Base-by-base conservation (phyloP, 2,329 filamentous ascomycete genomes). In the Hypocreales sp. region DNA sequence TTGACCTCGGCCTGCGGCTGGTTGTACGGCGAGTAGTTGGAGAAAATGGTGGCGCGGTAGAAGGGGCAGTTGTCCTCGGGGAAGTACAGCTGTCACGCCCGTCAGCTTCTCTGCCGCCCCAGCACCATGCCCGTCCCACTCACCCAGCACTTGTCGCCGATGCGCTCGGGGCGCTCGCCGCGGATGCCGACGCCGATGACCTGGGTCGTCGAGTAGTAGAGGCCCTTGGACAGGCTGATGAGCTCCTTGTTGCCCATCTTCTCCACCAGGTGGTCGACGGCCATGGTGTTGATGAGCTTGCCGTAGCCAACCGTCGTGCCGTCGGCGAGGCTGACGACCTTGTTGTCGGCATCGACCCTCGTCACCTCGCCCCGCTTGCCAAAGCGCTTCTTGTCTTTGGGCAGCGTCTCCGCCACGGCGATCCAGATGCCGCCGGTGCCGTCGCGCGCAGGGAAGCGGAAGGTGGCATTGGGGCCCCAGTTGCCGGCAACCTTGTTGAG, bases 401-500 rank as follows among this genome's bases (percentile, higher is more conserved):
- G 87, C 15, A 98, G 59, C 28, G 90, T 98, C 49, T 93, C 73
- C 42, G 86, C 86, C 29, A 98, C 84, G 32, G 86, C 84, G 45
- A 90, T 94, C 90, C 90, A 98, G 68, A 98, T 98, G 60, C 84
- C 87, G 58, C 90, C 90, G 27, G 90, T 98, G 44, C 90, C 90
- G 42, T 90, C 87, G 39, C 78, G 76, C 37, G 90, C 86, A 41
- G 90, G 90, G 73, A 98, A 98, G 48, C 83, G 79, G 79, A 98
- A 98, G 35, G 86, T 95, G 39, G 84, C 82, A 55, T 98, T 98
- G 40, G 90, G 90, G 22, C 90, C 90, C 90, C 90, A 98, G 67
- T 84, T 86, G 45, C 87, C 90, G 28, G 90, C 90, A 30, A 83
- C 78, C 73, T 93, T 95, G 63, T 87, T 77, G 38, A 95, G 72